Percentiles rank a stretch among this genome's conserved stretches.
Evolutionary conservation across 1,284 basidiomycete species (phyloP).

Genomic region (Kwoniella shivajii): DNA sequence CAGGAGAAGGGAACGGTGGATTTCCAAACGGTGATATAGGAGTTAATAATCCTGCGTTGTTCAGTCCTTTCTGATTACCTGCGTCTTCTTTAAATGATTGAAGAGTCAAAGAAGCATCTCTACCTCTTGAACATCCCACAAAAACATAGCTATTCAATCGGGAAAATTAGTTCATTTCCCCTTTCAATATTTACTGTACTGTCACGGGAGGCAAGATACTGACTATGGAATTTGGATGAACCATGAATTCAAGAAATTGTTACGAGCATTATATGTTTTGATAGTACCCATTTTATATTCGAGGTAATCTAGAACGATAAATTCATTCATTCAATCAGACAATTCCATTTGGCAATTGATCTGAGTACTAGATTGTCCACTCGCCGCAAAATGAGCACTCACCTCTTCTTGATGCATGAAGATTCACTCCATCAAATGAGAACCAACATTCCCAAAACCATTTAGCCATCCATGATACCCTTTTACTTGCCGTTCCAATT

Average conservation of each 20-base stretch:
- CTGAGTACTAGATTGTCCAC: background rate
- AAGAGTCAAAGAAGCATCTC: constrained; percentile 64
- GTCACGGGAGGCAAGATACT: no score
- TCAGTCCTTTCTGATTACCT: constrained; percentile 64
- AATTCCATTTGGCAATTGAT: background rate
- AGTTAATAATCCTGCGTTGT: constrained; percentile 52
- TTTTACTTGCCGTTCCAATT: constrained; percentile 69
- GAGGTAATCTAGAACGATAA: constrained; percentile 66
- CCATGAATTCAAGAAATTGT: constrained; percentile 69
- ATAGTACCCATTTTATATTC: constrained; percentile 80
- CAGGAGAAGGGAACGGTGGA: constrained; percentile 39
- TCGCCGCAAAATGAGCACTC: constrained; percentile 9
- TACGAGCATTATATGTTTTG: constrained; percentile 72
- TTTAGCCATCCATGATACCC: constrained; percentile 71
- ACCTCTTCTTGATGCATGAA: constrained; percentile 67
- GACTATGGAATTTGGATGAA: constrained; percentile 65
- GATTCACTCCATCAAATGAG: constrained; percentile 73
- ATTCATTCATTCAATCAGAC: no score
- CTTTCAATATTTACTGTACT: no score
- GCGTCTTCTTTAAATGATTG: constrained; percentile 72
- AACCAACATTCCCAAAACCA: constrained; percentile 86
- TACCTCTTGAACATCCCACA: constrained; percentile 69
- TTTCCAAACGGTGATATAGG: constrained; percentile 57
- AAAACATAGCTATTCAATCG: constrained; percentile 72
- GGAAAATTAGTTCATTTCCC: background rate